Evolutionary conservation across 345 rosid species (phyloP), one percentile per base, ranked within the genome.

Genomic region (Dovyalis caffra): DNA sequence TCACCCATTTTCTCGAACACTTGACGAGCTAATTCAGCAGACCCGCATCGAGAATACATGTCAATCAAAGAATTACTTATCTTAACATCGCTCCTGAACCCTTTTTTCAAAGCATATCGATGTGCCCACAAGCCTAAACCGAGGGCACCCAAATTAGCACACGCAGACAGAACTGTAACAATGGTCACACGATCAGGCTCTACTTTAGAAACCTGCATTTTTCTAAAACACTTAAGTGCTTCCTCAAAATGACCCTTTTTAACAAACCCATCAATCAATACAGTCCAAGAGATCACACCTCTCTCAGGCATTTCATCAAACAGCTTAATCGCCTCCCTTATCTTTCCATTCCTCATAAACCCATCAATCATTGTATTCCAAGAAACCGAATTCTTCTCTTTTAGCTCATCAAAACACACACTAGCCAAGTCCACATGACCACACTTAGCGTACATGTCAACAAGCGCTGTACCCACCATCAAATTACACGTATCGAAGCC

Each of bases 51-150:
- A 56, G 67, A 53, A 56, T 79, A 79, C 75, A 79, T 69, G 53
- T 74, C 82, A 53, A 79, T 79, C 78, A 79, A 64, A 1, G 82
- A 69, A 57, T 74, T 79, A 32, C 70, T 25, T 28, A 74, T 32
- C 64, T 73, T 79, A 38, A 79, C 71, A 12, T 79, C 74, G 60
- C 74, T 37, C 29, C 66, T 69, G 26, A 74, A 79, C 16, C 70
- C 75, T 57, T 64, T 57, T 38, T 70, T 69, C 28, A 74, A 28
- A 20, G 70, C 61, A 64, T 69, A 79, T n/a, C 75, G 62, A 74
- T 79, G 82, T 7, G 53, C 45, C 82, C 78, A 79, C 78, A 69
- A 23, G 43, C 82, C 82, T 53, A 79, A 79, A 32, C 70, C 68
- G 33, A 79, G 78, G 2, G 78, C 71, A n/a, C 82, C 82, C 23